These are phyloP conservation scores for Epichloe sp. DNA, from an alignment of 2,329 filamentous ascomycete species.

Conservation along the genomic window DNA sequence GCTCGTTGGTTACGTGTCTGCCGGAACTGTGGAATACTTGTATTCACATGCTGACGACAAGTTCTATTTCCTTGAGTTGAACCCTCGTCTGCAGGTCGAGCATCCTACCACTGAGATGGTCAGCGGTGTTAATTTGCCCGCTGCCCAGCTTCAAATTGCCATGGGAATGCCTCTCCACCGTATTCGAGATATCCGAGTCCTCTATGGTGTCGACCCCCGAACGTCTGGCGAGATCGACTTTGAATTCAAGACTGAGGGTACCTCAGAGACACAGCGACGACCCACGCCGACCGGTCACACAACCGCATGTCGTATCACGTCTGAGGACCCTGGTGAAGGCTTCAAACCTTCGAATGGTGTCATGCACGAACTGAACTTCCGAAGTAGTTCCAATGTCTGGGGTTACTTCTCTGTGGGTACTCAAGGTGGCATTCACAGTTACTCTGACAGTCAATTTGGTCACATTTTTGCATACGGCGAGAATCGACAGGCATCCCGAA, in stretches of 20 bases:
- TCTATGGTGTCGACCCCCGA: conserved; percentile 92
- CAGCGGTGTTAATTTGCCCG: conserved; percentile 90
- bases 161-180: conserved; percentile 96
- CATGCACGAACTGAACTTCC: conserved; percentile 98
- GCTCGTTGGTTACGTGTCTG: conserved; percentile 95
- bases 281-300: conserved; percentile 93
- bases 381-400: conserved; percentile 97
- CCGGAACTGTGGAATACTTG: conserved; percentile 96
- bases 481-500: conserved; percentile 87
- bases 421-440: conserved; percentile 94
- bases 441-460: conserved; percentile 97
- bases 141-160: conserved; percentile 94
- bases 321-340: conserved; percentile 94
- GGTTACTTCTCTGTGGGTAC: conserved; percentile 99
- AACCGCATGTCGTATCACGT: conserved; percentile 97
- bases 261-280: conserved; percentile 71
- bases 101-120: conserved; percentile 99
- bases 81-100: conserved; percentile 98
- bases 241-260: conserved; percentile 80
- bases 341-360: conserved; percentile 99
- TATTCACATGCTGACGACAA: conserved; percentile 97
- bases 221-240: conserved; percentile 84
- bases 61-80: conserved; percentile 98
- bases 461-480: conserved; percentile 99
- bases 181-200: conserved; percentile 86